Evolutionary conservation across 2,329 filamentous ascomycete species (phyloP), one percentile per base, ranked within the genome.

Genomic region (Ramularia collo-cygni): DNA sequence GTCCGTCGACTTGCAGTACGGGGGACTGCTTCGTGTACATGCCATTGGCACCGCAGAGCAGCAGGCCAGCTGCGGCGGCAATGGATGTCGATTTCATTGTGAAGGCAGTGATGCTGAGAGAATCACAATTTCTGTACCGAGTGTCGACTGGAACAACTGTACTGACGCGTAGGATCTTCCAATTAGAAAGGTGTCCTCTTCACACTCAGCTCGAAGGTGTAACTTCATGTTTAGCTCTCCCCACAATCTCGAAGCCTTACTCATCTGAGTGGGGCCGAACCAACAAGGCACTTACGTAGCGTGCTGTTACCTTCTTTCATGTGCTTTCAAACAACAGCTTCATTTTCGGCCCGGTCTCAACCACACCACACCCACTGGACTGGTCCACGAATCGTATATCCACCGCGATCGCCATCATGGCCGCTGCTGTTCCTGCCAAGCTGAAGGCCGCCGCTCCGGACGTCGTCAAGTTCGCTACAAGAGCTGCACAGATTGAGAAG

Each of bases 21-120:
- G 85, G 80, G 2, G 89, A 95, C 62, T 75, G 85, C 69, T 90
- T 93, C 44, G 79, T 69, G 68, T 98, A 98, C 44, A 98, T 65
- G 51, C 77, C 79, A 50, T 84, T 82, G 38, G 80, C 78, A 41
- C 74, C 75, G 36, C 74, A 73, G 19, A 83, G 77, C 37, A 85
- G 60, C 40, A 77, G 72, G 43, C 79, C 77, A 43, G 76, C 70
- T 46, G 74, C 74, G 51, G 73, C 67, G 56, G 75, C 70, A 58
- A 75, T 52, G 34, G 67, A 53, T 24, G 36, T 17, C 28, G 48
- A 48, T 33, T 45, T 47, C 50, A 53, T 53, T 17, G 18, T 46
- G 41, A 26, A 27, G 30, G 28, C 12, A 8, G 40, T 26, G 30
- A 29, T 13, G 28, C 15, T 38, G 16, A 29, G 35, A 30, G 14